Evolutionary conservation across 768 basidiomycete species (phyloP).

Genomic region (Lentinula raphanica): DNA sequence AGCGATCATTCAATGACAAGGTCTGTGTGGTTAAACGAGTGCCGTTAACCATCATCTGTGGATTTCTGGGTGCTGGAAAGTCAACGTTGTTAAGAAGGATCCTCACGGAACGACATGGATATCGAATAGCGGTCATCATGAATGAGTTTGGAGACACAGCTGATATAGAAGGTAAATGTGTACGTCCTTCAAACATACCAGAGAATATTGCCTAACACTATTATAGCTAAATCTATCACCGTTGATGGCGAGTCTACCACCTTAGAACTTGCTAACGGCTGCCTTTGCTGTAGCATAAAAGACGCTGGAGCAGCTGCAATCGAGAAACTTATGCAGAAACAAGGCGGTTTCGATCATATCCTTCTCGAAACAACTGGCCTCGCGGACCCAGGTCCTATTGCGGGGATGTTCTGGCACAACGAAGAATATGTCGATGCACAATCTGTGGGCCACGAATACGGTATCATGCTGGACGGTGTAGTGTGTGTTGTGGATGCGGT

Average conservation of each 20-base stretch:
- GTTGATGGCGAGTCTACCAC: slow-evolving; percentile 60
- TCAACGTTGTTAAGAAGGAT: slow-evolving; percentile 90
- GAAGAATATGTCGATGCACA: slow-evolving; percentile 52
- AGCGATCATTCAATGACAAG: background rate
- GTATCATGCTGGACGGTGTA: slow-evolving; percentile 82
- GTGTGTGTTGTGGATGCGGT: slow-evolving; percentile 89
- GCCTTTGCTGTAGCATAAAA: slow-evolving; percentile 97
- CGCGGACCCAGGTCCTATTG: slow-evolving; percentile 93
- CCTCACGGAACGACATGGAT: slow-evolving; percentile 89
- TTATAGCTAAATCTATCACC: slow-evolving; percentile 78
- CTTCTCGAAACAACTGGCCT: slow-evolving; percentile 93
- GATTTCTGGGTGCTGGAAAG: slow-evolving; percentile 93
- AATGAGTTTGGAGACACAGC: slow-evolving; percentile 97
- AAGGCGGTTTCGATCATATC: slow-evolving; percentile 91
- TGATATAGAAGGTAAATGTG: slow-evolving; percentile 20
- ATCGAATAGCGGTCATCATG: slow-evolving; percentile 96
- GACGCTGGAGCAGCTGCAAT: slow-evolving; percentile 91
- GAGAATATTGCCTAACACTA: background rate
- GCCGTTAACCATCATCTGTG: slow-evolving; percentile 91
- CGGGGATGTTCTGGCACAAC: slow-evolving; percentile 83
- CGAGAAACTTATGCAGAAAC: slow-evolving; percentile 82
- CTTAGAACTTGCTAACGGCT: slow-evolving; percentile 92
- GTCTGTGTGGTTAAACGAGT: slow-evolving; percentile 31
- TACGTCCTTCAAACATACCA: too few species aligned
- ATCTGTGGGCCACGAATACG: slow-evolving; percentile 54